Evolutionary conservation across 2,329 filamentous ascomycete genomes (phyloP).

Genomic region (Colletotrichum sp.): DNA sequence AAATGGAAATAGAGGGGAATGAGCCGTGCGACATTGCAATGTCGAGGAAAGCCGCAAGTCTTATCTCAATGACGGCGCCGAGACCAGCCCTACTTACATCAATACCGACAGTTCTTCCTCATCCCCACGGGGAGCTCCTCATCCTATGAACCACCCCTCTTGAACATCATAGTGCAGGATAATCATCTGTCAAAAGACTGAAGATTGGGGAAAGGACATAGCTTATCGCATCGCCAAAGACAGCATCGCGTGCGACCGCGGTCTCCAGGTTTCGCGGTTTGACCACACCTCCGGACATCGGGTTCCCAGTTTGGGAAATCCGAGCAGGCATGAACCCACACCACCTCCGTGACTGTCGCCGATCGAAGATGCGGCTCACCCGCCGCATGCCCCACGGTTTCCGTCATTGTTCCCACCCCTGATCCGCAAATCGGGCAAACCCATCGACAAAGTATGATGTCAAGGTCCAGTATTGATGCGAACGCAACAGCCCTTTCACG

Average conservation of each 20-base stretch:
- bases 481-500: background rate
- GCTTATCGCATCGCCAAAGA: background rate
- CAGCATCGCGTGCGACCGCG: background rate
- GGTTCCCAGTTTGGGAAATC: background rate
- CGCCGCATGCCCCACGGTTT: constrained; percentile 1
- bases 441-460: background rate
- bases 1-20: background rate
- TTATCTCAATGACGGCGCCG: background rate
- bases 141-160: background rate
- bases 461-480: background rate
- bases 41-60: background rate
- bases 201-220: background rate
- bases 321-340: background rate
- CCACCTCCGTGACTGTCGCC: background rate
- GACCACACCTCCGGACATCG: background rate
- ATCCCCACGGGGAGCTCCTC: background rate
- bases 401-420: constrained; percentile 15
- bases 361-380: background rate
- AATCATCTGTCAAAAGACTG: background rate
- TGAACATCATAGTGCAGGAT: background rate
- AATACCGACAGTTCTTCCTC: background rate
- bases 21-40: rapidly evolving
- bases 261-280: background rate
- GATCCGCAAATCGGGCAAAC: constrained; percentile 4
- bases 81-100: background rate